Evolutionary conservation across 768 basidiomycete species (phyloP).

Genomic region (Termitomyces sp.): DNA sequence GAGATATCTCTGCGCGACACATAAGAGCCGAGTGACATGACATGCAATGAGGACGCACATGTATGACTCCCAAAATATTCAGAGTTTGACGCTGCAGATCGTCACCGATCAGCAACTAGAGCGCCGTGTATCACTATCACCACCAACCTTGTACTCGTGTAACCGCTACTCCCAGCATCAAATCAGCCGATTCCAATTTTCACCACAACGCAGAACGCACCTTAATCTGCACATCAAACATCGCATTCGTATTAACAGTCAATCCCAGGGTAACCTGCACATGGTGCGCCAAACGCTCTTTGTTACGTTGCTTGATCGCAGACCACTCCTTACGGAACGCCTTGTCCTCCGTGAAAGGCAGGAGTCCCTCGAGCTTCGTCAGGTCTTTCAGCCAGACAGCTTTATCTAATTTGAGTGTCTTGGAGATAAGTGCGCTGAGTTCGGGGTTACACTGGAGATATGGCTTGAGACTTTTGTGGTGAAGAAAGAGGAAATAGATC

Average conservation of each 20-base stretch:
- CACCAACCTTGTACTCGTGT: slow-evolving; percentile 83
- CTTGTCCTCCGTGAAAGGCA: slow-evolving; percentile 68
- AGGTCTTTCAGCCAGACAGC: slow-evolving; percentile 85
- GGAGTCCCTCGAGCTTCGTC: slow-evolving; percentile 70
- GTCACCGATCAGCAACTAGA: neutral
- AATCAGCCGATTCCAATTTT: neutral
- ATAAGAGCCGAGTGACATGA: neutral
- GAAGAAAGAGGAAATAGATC: neutral
- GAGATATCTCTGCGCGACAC: slow-evolving; percentile 64
- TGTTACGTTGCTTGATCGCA: slow-evolving; percentile 85
- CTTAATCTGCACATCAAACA: slow-evolving; percentile 94
- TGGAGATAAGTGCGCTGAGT: slow-evolving; percentile 80
- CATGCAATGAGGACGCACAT: slow-evolving; percentile 41
- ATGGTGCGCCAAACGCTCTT: slow-evolving; percentile 79
- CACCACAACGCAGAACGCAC: slow-evolving; percentile 27
- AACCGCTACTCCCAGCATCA: slow-evolving; percentile 50
- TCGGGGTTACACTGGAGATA: slow-evolving; percentile 76
- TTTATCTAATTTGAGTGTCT: slow-evolving; percentile 73
- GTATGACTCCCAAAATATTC: slow-evolving; percentile 88
- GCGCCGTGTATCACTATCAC: neutral
- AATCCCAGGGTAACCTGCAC: slow-evolving; percentile 71
- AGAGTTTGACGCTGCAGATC: slow-evolving; percentile 78
- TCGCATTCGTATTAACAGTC: slow-evolving; percentile 66
- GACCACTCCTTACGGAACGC: slow-evolving; percentile 79
- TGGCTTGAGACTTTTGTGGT: neutral